A percentile compares a stretch with the other conserved stretches of the same genome.
Evolutionary conservation across 169 alveolate genomes (phyloP).

Genomic region (Babesia ovis): DNA sequence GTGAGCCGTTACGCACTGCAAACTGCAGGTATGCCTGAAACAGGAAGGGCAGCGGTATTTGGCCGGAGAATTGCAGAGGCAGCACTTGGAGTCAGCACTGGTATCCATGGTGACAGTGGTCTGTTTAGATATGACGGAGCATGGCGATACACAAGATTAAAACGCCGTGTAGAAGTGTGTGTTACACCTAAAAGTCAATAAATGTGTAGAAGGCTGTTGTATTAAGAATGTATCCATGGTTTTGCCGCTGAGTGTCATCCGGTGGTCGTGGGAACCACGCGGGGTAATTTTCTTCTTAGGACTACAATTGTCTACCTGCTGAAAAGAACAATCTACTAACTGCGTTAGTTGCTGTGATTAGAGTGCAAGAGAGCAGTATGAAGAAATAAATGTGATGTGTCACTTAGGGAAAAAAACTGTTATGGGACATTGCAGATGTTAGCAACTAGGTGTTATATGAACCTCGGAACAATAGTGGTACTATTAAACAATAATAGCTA

Average conservation of each 20-base stretch:
- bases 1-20: slow-evolving; percentile 39
- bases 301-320: neutral
- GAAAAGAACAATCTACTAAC: neutral
- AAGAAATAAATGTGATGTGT: too few species aligned
- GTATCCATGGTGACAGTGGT: too few species aligned
- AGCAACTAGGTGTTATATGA: too few species aligned
- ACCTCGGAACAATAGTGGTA: neutral
- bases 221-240: neutral
- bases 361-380: too few species aligned
- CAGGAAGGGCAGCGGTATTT: slow-evolving; percentile 66
- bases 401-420: too few species aligned
- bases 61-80: slow-evolving; percentile 35
- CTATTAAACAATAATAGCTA: neutral
- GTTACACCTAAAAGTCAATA: neutral
- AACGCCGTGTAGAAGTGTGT: slow-evolving; percentile 5
- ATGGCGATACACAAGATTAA: neutral
- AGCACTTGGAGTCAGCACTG: neutral
- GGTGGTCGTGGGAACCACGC: neutral
- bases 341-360: too few species aligned
- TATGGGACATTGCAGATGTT: too few species aligned
- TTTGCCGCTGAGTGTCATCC: neutral
- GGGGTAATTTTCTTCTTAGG: neutral
- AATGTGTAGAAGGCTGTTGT: neutral
- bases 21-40: slow-evolving; percentile 30
- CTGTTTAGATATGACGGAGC: too few species aligned